Evolutionary conservation across 2,329 filamentous ascomycete species (phyloP), one percentile per base, ranked within the genome.

Genomic region (Sporothrix brunneoviolacea): DNA sequence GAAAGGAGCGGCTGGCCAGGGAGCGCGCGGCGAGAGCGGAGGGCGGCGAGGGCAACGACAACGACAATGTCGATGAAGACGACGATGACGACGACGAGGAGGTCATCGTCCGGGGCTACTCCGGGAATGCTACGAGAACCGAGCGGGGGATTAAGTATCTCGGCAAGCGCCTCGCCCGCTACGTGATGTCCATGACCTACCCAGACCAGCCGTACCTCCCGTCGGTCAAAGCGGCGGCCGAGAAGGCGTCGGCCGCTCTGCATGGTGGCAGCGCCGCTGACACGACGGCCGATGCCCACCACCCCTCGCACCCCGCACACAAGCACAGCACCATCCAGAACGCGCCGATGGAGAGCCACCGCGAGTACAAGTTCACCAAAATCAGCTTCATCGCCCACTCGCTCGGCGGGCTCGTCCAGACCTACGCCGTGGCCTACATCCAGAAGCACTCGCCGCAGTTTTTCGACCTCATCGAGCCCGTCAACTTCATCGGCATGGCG

Each of bases 141-240:
- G 93, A 98, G 68, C 83, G 85, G 57, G 93, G 93, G 15, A 97
- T 98, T 62, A 95, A 97, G 65, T 98, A 95, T 66, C 79, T 98
- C 5, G 93, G 93, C 18, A 97, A 97, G 66, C 81, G 93, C 45
- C 78, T 98, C 22, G 93, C 93, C 18, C 91, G 91, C 70, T 95
- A 91, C 64, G 81, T 97, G 27, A 74, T 98, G 38, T 79, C 84
- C 47, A 83, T 95, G 70, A 95, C 91, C 27, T 95, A 95, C 63
- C 93, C 93, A 0, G 90, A 96, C 62, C 91, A 97, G 61, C 90
- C 91, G 4, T 95, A 84, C 60, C 73, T 91, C 2, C 91, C 91
- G 0, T 70, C 73, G 21, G 67, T 71, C 13, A 81, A 81, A 60
- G 71, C 71, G 7, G 66, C 70, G 4, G 62, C 72, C 2, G 71